Evolutionary conservation across 2,329 filamentous ascomycete genomes (phyloP).

Genomic region (Myriangium duriaei): DNA sequence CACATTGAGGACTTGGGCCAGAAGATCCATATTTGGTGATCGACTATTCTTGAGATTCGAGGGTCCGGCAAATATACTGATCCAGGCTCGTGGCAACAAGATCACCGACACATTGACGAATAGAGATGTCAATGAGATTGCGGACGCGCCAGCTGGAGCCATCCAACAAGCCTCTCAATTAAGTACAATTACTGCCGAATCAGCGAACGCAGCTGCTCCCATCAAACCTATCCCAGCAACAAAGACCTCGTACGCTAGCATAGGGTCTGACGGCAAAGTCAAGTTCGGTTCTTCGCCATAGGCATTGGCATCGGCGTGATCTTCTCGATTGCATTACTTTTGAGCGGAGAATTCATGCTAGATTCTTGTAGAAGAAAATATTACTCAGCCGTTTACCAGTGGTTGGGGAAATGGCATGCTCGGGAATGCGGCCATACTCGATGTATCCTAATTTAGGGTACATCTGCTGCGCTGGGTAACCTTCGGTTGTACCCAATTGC

Average conservation of each 20-base stretch:
- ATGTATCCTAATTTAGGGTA: constrained; percentile 46
- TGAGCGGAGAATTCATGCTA: too few species aligned
- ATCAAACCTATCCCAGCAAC: constrained; percentile 15
- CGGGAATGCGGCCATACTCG: constrained; percentile 43
- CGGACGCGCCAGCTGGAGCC: constrained; percentile 63
- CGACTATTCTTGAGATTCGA: constrained; percentile 80
- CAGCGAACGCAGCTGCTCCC: background rate
- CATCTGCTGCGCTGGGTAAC: constrained; percentile 40
- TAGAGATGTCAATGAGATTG: constrained; percentile 80
- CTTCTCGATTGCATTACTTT: constrained; percentile 2
- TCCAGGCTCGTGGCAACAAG: constrained; percentile 75
- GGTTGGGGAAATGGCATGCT: constrained; percentile 37
- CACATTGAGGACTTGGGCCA: constrained; percentile 59
- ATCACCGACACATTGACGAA: constrained; percentile 65
- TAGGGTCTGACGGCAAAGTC: constrained; percentile 21
- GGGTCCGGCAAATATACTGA: constrained; percentile 71
- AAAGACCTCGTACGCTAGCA: constrained; percentile 23
- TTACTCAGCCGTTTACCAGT: constrained; percentile 38
- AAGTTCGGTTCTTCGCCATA: constrained; percentile 11
- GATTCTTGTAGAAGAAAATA: constrained; percentile 48
- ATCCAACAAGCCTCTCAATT: constrained; percentile 40
- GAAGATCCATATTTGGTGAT: constrained; percentile 86
- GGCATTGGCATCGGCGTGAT: background rate
- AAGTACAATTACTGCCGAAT: constrained; percentile 3
- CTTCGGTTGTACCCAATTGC: constrained; percentile 42